Evolutionary conservation across 2,329 filamentous ascomycete species (phyloP).

Genomic region (Aspergillus viridinutans): DNA sequence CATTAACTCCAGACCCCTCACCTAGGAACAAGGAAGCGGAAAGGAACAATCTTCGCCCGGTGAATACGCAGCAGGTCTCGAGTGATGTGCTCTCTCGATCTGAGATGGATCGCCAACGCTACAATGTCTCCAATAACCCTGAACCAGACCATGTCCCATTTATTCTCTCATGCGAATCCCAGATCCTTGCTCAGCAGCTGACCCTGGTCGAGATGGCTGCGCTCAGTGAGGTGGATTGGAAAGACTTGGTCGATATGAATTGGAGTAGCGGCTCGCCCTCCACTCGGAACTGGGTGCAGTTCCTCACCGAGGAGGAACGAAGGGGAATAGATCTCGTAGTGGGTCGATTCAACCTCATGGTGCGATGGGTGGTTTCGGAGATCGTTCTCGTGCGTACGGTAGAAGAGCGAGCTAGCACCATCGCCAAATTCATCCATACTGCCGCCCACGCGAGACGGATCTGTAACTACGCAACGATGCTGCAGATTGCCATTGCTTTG

Average conservation of each 20-base stretch:
- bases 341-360: conserved; percentile 62
- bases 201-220: conserved; percentile 64
- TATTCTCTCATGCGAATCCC: conserved; percentile 59
- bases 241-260: conserved; percentile 60
- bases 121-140: conserved; percentile 7
- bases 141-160: conserved; percentile 54
- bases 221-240: conserved; percentile 63
- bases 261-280: conserved; percentile 55
- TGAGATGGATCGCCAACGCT: conserved; percentile 21
- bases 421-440: conserved; percentile 62
- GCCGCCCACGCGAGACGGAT: conserved; percentile 55
- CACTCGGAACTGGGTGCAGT: conserved; percentile 59
- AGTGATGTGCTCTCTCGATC: conserved; percentile 32
- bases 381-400: conserved; percentile 56
- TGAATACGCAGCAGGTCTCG: conserved; percentile 27
- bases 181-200: conserved; percentile 59
- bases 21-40: conserved; percentile 25
- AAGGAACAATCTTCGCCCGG: conserved; percentile 12
- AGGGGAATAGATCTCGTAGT: conserved; percentile 62
- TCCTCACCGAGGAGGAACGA: conserved; percentile 51
- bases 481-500: conserved; percentile 61
- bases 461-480: conserved; percentile 63
- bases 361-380: conserved; percentile 63
- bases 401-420: conserved; percentile 56
- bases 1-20: conserved; percentile 43